Evolutionary conservation across 2,329 filamentous ascomycete species (phyloP).

Genomic region (Geoglossum cookeanum): DNA sequence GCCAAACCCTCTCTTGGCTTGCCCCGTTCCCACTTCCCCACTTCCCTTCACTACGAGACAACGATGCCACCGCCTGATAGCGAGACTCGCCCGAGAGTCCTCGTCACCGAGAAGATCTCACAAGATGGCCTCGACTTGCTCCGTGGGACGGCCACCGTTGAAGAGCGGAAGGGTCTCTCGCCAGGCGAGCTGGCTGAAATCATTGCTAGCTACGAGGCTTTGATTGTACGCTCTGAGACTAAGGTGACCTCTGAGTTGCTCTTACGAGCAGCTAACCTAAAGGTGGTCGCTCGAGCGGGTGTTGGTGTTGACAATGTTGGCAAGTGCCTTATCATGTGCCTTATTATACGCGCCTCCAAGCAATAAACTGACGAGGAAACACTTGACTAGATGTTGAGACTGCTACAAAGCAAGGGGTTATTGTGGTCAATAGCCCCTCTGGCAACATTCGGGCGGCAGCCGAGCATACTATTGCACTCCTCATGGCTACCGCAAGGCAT

Average conservation of each 20-base stretch:
- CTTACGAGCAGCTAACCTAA: slow-evolving; percentile 44
- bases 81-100: slow-evolving; percentile 29
- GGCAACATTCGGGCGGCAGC: slow-evolving; percentile 69
- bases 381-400: slow-evolving; percentile 36
- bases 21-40: not conserved
- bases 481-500: slow-evolving; percentile 57
- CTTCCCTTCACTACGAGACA: not conserved
- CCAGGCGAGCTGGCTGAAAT: slow-evolving; percentile 43
- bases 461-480: slow-evolving; percentile 56
- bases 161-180: slow-evolving; percentile 43
- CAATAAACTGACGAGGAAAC: not conserved
- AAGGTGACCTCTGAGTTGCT: slow-evolving; percentile 55
- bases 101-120: slow-evolving; percentile 66
- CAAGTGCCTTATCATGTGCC: slow-evolving; percentile 7
- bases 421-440: slow-evolving; percentile 62
- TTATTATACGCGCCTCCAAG: not conserved
- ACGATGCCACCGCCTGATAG: not conserved
- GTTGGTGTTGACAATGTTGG: slow-evolving; percentile 69
- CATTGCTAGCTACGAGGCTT: slow-evolving; percentile 53
- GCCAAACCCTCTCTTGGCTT: not conserved
- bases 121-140: slow-evolving; percentile 57
- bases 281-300: slow-evolving; percentile 62
- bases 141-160: slow-evolving; percentile 45
- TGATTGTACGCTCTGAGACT: slow-evolving; percentile 66
- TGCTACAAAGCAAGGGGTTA: slow-evolving; percentile 53